Conservation (phyloP, 495 filamentous ascomycete species). For the Aspergillus carlsbadensis region DNA sequence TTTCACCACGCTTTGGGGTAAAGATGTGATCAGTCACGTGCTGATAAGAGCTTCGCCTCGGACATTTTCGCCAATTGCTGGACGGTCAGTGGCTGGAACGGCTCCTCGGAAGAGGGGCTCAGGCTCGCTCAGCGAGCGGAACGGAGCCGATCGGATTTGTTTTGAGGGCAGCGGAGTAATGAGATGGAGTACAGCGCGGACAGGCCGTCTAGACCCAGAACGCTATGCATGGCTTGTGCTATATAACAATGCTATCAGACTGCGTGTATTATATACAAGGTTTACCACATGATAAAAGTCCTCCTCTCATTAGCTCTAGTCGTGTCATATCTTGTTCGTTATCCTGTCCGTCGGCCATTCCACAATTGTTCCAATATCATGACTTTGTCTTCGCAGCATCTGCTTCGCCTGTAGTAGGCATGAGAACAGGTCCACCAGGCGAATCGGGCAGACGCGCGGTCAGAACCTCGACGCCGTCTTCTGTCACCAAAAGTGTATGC, state of each 20-base stretch:
- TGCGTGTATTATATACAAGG: slow-evolving; percentile 5
- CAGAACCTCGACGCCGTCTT: slow-evolving; percentile 88
- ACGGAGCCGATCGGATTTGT: too few relatives aligned
- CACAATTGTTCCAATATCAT: not conserved
- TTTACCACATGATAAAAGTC: not conserved
- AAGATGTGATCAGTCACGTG: slow-evolving; percentile 5
- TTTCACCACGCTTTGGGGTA: not conserved
- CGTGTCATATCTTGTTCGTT: slow-evolving; percentile 2
- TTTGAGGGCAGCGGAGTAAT: too few relatives aligned
- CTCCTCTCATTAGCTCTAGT: not conserved
- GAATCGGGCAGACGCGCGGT: slow-evolving; percentile 80
- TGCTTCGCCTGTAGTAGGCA: slow-evolving; percentile 44
- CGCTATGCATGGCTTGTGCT: not conserved
- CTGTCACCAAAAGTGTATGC: slow-evolving; percentile 92
- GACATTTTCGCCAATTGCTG: not conserved
- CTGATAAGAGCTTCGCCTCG: not conserved
- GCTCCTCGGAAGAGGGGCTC: not conserved
- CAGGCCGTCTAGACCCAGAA: too few relatives aligned
- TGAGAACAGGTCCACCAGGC: slow-evolving; percentile 78
- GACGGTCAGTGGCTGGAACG: slow-evolving; percentile 6
- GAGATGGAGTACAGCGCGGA: too few relatives aligned
- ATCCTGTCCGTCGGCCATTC: slow-evolving; percentile 9
- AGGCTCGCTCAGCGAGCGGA: too few relatives aligned
- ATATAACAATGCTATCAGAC: slow-evolving; percentile 3
- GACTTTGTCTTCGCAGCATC: slow-evolving; percentile 6